Evolutionary conservation across 768 basidiomycete species (phyloP), one percentile per base, ranked within the genome.

Genomic region (Mycena galericulata): DNA sequence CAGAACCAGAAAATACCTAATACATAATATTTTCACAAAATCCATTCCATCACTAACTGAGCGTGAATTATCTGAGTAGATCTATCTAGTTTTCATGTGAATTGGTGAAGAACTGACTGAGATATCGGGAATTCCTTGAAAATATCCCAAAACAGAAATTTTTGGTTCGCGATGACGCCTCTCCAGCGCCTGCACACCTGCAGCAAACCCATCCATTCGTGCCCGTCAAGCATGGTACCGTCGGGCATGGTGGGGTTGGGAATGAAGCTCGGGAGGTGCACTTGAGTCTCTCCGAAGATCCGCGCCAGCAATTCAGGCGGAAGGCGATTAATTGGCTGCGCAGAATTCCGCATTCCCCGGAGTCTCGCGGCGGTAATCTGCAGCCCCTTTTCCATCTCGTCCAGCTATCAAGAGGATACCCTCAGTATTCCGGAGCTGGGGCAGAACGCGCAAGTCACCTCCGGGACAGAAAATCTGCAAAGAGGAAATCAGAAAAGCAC

Each of bases 121-220:
- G n/a, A n/a, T n/a, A n/a, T n/a, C n/a, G n/a, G n/a, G n/a, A n/a
- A n/a, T n/a, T n/a, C n/a, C n/a, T n/a, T n/a, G n/a, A n/a, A n/a
- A n/a, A n/a, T n/a, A n/a, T n/a, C n/a, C n/a, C n/a, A n/a, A n/a
- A n/a, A n/a, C n/a, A n/a, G n/a, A n/a, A n/a, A n/a, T n/a, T n/a
- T n/a, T n/a, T n/a, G n/a, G n/a, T n/a, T n/a, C n/a, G 71, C 71
- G 22, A 72, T 59, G 10, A 72, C 59, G 46, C 71, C 71, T 70
- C 71, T 60, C 68, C 68, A 72, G 38, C 62, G 68, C 29, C 71
- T 29, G 51, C 71, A 72, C 12, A 70, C 68, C 12, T 62, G 29
- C 46, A 67, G 43, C 20, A 72, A 26, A 41, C n/a, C 12, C 4
- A 61, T 3, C 55, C 63, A 65, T 9, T 50, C n/a, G 45, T 18